Base-by-base conservation (phyloP, 2,329 filamentous ascomycete genomes). In the Scolecobasidium constrictum region DNA sequence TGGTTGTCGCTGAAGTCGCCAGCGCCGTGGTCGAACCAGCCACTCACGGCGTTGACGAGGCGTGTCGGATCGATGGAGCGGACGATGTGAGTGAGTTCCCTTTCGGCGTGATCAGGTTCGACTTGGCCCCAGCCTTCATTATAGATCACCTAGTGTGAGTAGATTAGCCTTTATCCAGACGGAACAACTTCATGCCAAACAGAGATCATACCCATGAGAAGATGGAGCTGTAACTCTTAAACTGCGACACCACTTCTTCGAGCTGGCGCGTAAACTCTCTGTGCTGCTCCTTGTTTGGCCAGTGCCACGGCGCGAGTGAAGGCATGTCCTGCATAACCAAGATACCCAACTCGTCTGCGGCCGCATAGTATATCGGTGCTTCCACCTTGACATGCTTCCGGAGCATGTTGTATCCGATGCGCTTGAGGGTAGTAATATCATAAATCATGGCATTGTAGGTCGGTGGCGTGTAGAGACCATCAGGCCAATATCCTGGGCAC, bases 1-100 rank as follows among this genome's bases (percentile, higher is more conserved):
- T 84, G 80, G 49, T 83, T 84, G 46, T 85, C 80, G 17, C 60
- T 72, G 34, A 36, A 83, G 53, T 85, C 80, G 0, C 81, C 81
- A 2, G 71, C 77, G 0, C 78, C 78, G 18, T 83, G 77, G 43
- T 85, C 81, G 21, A 67, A 54, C 81, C 81, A 86, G 1, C 81
- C 81, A 0, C 69, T 75, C 0, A 71, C 74, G 1, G 78, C 64
- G 55, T 82, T 68, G 31, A 86, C 63, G 6, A 85, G 66, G 18
- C 81, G 64, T 0, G 77, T 79, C 0, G 78, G 73, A 50, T 86
- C 81, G 2, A 81, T 57, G 2, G 62, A 49, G 16, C 21, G 67
- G 2, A 84, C 68, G 0, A 69, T 55, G 1, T 72, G 63, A 0
- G 76, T 74, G 11, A 85, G 61, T 3, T 55, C 60, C 12, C 70